phyloP scores from a whole-genome alignment of 805 yeast species.

The Metahyphopichia silvanorum region DNA sequence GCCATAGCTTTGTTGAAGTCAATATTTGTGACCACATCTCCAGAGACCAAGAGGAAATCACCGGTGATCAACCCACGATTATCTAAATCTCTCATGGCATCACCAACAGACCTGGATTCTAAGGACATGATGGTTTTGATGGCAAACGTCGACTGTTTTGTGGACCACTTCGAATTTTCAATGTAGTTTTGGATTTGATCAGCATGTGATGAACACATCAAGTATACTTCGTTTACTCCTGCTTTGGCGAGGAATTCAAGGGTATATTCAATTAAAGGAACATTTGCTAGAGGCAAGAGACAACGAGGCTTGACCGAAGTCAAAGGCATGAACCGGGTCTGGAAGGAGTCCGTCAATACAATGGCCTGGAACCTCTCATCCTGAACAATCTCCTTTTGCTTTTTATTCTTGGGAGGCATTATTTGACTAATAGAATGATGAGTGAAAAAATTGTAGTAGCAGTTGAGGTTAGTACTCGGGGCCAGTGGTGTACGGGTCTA shows the following conservation, averaged over 20 bases:
- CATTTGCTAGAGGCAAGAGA: constrained; percentile 85
- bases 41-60: constrained; percentile 86
- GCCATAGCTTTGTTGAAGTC: constrained; percentile 72
- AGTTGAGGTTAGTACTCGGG: no score
- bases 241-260: constrained; percentile 90
- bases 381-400: constrained; percentile 56
- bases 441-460: no score
- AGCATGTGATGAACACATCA: constrained; percentile 89
- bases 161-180: constrained; percentile 66
- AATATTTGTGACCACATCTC: constrained; percentile 93
- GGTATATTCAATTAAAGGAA: constrained; percentile 92
- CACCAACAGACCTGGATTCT: constrained; percentile 91
- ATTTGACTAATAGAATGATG: no score
- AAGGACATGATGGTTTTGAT: constrained; percentile 77
- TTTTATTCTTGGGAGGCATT: constrained; percentile 49
- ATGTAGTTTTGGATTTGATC: constrained; percentile 83
- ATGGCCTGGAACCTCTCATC: constrained; percentile 88
- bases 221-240: constrained; percentile 83
- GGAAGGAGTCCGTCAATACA: constrained; percentile 90
- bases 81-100: constrained; percentile 94
- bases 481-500: no score
- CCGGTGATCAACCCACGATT: constrained; percentile 85
- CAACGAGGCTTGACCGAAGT: constrained; percentile 87
- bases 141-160: constrained; percentile 73
- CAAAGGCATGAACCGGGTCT: constrained; percentile 89